Evolutionary conservation across 805 yeast species (phyloP).

Genomic region (Cyberlindnera amylophila): DNA sequence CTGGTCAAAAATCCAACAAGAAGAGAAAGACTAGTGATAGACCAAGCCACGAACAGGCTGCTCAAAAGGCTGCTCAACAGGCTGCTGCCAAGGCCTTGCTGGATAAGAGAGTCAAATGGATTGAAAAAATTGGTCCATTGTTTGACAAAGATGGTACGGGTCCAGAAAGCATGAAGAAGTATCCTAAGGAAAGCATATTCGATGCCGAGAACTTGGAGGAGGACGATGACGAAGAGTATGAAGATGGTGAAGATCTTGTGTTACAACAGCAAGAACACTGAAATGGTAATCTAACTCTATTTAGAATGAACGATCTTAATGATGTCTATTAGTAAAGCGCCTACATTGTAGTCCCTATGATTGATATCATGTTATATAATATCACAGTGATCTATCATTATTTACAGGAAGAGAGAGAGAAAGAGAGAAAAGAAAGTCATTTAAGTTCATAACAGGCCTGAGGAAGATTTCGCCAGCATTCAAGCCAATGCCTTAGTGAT

Average conservation of each 20-base stretch:
- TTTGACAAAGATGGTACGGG: constrained; percentile 42
- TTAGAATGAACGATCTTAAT: no score
- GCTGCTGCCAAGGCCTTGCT: constrained; percentile 71
- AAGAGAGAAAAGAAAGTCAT: no score
- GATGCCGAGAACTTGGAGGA: constrained; percentile 25
- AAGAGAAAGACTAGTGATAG: constrained; percentile 32
- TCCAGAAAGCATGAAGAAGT: constrained; percentile 21
- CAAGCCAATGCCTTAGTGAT: constrained; percentile 40
- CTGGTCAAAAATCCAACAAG: constrained; percentile 56
- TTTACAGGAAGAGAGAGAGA: neutral
- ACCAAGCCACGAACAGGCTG: constrained; percentile 32
- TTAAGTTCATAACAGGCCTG: neutral
- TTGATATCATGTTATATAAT: no score
- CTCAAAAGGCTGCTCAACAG: constrained; percentile 59
- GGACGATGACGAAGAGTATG: constrained; percentile 30
- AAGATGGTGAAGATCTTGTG: constrained; percentile 32
- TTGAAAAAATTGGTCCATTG: constrained; percentile 81
- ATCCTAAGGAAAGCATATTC: constrained; percentile 23
- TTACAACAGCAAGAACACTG: constrained; percentile 18
- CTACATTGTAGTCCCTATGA: neutral
- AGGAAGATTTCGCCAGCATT: neutral
- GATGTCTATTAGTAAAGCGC: no score
- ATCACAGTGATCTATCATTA: neutral
- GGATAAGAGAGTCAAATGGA: constrained; percentile 89
- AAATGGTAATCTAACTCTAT: no score